Evolutionary conservation across 2,329 filamentous ascomycete genomes (phyloP), one percentile per base, ranked within the genome.

Genomic region (Penicillium verrucosum): DNA sequence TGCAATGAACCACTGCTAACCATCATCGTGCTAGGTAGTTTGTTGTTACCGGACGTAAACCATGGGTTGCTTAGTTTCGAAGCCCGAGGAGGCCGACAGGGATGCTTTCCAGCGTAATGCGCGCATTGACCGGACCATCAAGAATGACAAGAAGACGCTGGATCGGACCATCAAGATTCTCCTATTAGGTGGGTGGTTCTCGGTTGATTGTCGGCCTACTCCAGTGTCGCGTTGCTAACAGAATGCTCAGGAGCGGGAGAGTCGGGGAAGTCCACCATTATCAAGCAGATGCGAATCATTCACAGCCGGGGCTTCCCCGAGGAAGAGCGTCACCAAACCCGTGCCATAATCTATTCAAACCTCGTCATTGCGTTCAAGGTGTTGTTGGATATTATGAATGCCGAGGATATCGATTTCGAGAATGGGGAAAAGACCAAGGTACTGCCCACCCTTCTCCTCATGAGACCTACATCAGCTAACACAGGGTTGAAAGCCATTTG

Each of bases 201-300:
- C 36, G 45, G 45, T 29, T 23, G 10, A 5, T 45, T 46, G 10
- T 12, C 45, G 32, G 18, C 16, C 23, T 12, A 16, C 9, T 18
- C 14, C 12, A 18, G 25, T 23, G 32, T 32, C 49, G 29, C n/a
- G 21, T 30, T 21, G 23, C 70, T 74, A 63, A 77, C 70, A 61
- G 52, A 60, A 37, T 53, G 37, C n/a, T 38, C 47, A 97, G 92
- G 93, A 75, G 93, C 93, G 68, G 93, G 93, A 71, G 93, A 97
- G 78, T 94, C 89, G 57, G 90, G 93, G 64, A 97, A 97, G 78
- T 97, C 93, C 9, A 97, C 93, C 1, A 92, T 97, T 58, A 85
- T 97, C 64, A 97, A 97, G 80, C 93, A 97, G 81, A 97, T 99
- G 94, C 93, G 93, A 75, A 87, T 99, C 75, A 97, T 99, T 67